Evolutionary conservation across 2,329 filamentous ascomycete species (phyloP), one percentile per base, ranked within the genome.

Genomic region (Diaporthe ampelina): DNA sequence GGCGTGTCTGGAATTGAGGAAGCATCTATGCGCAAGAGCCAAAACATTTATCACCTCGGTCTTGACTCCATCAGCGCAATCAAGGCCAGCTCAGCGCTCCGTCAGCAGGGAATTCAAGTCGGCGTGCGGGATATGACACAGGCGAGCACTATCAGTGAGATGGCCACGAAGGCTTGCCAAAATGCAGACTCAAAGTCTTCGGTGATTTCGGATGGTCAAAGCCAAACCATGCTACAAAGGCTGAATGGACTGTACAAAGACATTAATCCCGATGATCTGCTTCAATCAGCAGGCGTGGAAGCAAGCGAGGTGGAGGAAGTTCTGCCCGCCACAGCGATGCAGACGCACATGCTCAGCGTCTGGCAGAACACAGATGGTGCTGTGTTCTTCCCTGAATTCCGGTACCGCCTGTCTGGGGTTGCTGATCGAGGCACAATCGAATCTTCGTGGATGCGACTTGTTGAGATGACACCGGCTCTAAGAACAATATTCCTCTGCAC

Each of bases 41-140:
- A 91, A 68, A 94, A 89, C 0, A 89, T 98, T 17, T 97, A 97
- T 81, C 92, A 97, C 76, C 87, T 98, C 1, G 95, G 95, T 0
- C 89, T 98, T 1, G 95, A 98, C 81, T 98, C 95, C 0, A 97
- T 98, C 81, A 96, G 93, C 76, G 93, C 95, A 1, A 97, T 98
- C 84, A 97, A 97, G 79, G 91, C 95, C 4, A 91, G 92, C 11
- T 89, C 92, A 0, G 85, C 95, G 10, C 85, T 98, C 5, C 91
- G 90, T 56, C 93, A 90, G 77, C 83, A 87, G 56, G 89, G 87
- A 0, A 82, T 98, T 10, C 82, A 84, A 17, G 81, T 97, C 0
- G 88, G 88, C 45, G 93, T 96, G 4, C 92, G 93, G 56, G 90
- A 94, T 52, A 90, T 98, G 78, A 84, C 97, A 3, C 90, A 86